Conservation (phyloP, 2,329 filamentous ascomycete genomes). For the Hysterium pulicare region DNA sequence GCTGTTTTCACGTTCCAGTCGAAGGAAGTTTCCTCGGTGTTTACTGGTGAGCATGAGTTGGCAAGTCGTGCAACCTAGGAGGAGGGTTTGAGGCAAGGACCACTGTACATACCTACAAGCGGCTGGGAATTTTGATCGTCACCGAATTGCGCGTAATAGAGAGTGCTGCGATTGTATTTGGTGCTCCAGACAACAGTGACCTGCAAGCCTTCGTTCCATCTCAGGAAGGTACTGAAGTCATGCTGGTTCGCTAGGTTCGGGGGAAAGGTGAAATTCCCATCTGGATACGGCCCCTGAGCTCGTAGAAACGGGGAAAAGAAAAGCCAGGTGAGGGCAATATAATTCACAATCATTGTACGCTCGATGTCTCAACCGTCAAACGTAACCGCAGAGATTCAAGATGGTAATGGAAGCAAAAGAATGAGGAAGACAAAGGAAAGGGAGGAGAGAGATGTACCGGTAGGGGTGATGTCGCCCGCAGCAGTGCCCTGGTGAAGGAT, state of each 20-base stretch:
- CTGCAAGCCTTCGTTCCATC: not conserved
- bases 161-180: not conserved
- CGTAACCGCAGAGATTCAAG: no score
- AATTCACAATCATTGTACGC: no score
- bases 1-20: not conserved
- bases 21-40: not conserved
- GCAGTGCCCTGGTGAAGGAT: not conserved
- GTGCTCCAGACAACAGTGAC: not conserved
- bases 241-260: not conserved
- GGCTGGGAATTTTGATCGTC: not conserved
- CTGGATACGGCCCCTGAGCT: constrained; percentile 1
- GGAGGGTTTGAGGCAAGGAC: not conserved
- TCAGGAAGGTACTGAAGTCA: not conserved
- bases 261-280: not conserved
- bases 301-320: not conserved
- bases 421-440: not conserved
- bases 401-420: not conserved
- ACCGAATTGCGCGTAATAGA: not conserved
- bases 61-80: not conserved
- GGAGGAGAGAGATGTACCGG: not conserved
- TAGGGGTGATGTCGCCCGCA: not conserved
- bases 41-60: not conserved
- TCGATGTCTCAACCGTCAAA: no score
- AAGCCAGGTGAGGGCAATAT: no score
- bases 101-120: not conserved